Base-by-base conservation (phyloP, 2,329 filamentous ascomycete species). In the Botryotinia narcissicola region DNA sequence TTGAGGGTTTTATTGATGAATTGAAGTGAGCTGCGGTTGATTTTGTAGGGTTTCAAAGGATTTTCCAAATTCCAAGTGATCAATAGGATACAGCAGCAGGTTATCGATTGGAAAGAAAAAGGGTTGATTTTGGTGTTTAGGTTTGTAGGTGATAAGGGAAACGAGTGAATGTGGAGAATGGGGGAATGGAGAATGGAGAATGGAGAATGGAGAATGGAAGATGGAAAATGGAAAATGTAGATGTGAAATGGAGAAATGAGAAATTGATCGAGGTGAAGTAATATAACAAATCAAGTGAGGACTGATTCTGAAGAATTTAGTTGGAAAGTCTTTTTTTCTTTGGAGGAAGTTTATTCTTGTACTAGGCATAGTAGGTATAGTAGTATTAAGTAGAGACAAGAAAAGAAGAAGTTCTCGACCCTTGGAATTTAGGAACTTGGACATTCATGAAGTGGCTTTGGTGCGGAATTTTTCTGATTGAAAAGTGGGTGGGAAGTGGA, bases 141-240 rank as follows among this genome's bases (percentile, higher is more conserved):
- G 25, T 10, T 16, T 29, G 48, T 18, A 59, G 48, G 66, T 59
- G 35, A 57, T 7, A 29, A 69, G 46, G 42, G 61, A 64, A 46
- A 64, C 66, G 29, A 57, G 66, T 54, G 48, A 68, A 68, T 68
- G 66, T 68, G 66, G 66, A 68, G 66, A 68, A 68, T 40, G 64
- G 46, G 25, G 20, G 32, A 29, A 37, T 35, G 63, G 35, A 25
- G 57, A 8, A 67, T 67, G 22, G 46, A 35, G 57, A 25, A 32
- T 61, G 59, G 54, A 32, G 16, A 5, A 10, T 59, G 59, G 59
- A 22, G 10, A 37, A 4, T 61, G 32, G 6, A 18, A 16, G 25
- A 7, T 61, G 10, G 32, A 14, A 22, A 18, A 6, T 37, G 57
- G 32, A 35, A 1, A 29, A 37, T 29, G 48, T 40, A 40, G 12